Conservation (phyloP, 2,329 filamentous ascomycete species). For the Scedosporium boydii region DNA sequence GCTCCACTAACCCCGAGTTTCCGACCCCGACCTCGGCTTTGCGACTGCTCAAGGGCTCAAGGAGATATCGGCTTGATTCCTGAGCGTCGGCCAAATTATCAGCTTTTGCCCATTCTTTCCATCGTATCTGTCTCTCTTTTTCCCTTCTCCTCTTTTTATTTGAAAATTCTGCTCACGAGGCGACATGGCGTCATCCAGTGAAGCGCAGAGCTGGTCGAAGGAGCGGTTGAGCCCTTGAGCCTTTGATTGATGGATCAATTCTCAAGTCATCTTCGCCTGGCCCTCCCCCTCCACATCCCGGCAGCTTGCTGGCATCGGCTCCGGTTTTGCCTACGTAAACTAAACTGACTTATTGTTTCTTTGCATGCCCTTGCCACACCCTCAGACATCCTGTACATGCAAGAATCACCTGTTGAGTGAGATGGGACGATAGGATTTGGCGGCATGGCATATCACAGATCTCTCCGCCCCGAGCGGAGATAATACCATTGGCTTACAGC, state of each 20-base stretch:
- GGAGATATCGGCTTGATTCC: background rate
- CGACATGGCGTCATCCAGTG: background rate
- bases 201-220: background rate
- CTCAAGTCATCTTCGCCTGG: too few species aligned
- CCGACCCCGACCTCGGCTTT: slow-evolving; percentile 2
- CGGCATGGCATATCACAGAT: background rate
- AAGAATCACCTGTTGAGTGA: background rate
- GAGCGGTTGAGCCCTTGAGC: too few species aligned
- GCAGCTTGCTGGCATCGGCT: background rate
- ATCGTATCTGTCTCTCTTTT: background rate
- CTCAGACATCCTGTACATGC: background rate
- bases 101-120: background rate
- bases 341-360: background rate
- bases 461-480: background rate
- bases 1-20: slow-evolving; percentile 6
- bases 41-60: background rate
- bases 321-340: background rate
- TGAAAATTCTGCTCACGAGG: background rate
- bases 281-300: background rate
- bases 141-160: background rate
- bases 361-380: background rate
- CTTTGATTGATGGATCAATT: too few species aligned
- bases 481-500: background rate
- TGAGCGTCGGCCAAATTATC: background rate
- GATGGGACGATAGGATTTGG: background rate